Base-by-base conservation (phyloP, 2,329 filamentous ascomycete species). In the Fusarium coffeatum region DNA sequence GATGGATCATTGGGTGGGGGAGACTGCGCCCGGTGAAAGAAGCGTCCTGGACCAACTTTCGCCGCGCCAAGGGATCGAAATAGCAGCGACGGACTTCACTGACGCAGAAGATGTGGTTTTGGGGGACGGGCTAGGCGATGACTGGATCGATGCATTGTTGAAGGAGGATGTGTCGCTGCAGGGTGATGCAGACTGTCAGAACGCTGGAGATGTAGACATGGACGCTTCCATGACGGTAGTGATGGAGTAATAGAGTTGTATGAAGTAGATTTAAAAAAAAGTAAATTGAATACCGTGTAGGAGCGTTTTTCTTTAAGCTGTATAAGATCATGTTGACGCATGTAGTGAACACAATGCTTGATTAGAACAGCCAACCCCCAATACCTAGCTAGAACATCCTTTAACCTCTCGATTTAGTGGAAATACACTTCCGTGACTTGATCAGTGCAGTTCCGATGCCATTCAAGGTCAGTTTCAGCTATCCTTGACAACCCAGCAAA, bases 71-170 rank as follows among this genome's bases (percentile, higher is more conserved):
- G 18, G n/a, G 32, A 20, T 51, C 3, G n/a, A 27, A 16, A 1
- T 3, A 7, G 15, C 15, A 28, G 20, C 5, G 5, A 13, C 30
- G 11, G 51, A 25, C 28, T 32, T 7, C 6, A 34, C 8, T 2
- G 51, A 45, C 12, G 6, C 2, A 5, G 51, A 55, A 8, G 4
- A 16, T 6, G 8, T 55, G 5, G 8, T 8, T 7, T 34, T 45
- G 5, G 40, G 6, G 16, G 27, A 27, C 9, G 27, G n/a, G 7
- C 8, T 34, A n/a, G 34, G 51, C 16, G 28, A 45, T 34, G 28
- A 45, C 27, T 55, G 51, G 51, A 45, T 55, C 8, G 28, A 55
- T 12, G 28, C 51, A 32, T 45, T 55, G 16, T 55, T 55, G 20
- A 28, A 55, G 5, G 15, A 55, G 12, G 40, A 45, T 1, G 23